Evolutionary conservation across 73 alveolate species (phyloP).

Genomic region (Paraurostyla sp.): DNA sequence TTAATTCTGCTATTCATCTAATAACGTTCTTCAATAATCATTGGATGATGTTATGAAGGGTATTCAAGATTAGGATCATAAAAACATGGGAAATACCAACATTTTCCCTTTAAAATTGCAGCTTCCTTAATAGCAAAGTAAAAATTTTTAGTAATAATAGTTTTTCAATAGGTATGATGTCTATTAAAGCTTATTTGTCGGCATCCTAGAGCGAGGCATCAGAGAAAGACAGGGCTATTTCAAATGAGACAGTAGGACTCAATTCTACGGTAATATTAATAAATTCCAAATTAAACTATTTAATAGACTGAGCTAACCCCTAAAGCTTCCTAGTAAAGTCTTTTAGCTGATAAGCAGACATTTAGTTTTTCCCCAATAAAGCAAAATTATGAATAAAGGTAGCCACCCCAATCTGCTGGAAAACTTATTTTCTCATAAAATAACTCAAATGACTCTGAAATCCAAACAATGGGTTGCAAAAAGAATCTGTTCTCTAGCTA

Average conservation of each 20-base stretch:
- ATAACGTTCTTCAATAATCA: background rate
- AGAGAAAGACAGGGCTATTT: slow-evolving; percentile 52
- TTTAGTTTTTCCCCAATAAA: background rate
- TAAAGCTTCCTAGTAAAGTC: background rate
- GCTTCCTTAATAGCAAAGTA: background rate
- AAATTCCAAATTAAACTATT: slow-evolving; percentile 7
- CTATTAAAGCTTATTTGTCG: background rate
- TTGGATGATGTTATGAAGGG: background rate
- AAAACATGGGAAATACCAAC: background rate
- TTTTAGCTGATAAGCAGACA: background rate
- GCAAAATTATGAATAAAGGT: background rate
- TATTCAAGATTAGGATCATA: background rate
- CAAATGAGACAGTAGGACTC: slow-evolving; percentile 61
- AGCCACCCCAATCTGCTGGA: background rate
- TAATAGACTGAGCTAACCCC: slow-evolving; percentile 55
- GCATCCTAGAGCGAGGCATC: slow-evolving; percentile 15
- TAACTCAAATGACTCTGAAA: background rate
- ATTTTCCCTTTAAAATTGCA: background rate
- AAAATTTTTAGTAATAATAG: background rate
- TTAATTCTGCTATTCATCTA: background rate
- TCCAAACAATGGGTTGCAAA: background rate
- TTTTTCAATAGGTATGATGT: background rate
- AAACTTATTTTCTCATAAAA: background rate
- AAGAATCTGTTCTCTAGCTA: slow-evolving; percentile 1
- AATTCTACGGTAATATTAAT: slow-evolving; percentile 55